A percentile compares a stretch with the other conserved stretches of the same genome.
phyloP scores from a whole-genome alignment of 2,329 filamentous ascomycete species.

The Aspergillus texensis region DNA sequence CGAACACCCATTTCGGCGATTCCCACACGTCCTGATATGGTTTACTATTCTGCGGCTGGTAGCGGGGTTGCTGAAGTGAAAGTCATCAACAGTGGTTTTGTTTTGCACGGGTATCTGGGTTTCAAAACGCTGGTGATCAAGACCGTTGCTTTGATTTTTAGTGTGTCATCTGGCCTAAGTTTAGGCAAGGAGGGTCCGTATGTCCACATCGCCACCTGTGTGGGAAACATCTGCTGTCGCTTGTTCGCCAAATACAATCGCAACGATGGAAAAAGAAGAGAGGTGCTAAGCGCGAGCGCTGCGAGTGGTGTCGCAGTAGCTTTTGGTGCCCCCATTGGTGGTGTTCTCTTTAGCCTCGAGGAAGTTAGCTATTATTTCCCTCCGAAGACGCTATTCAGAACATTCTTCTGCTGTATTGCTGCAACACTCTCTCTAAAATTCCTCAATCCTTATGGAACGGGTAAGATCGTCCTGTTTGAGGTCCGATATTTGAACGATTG shows the following conservation, averaged over 20 bases:
- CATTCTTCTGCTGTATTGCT: slow-evolving; percentile 95
- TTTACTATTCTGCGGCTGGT: slow-evolving; percentile 94
- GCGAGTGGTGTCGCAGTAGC: slow-evolving; percentile 92
- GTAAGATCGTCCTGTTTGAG: slow-evolving; percentile 96
- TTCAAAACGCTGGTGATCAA: slow-evolving; percentile 86
- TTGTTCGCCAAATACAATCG: slow-evolving; percentile 91
- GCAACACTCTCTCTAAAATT: slow-evolving; percentile 92
- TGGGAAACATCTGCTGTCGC: slow-evolving; percentile 93
- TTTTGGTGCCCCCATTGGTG: slow-evolving; percentile 87
- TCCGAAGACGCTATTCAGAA: slow-evolving; percentile 93
- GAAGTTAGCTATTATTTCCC: slow-evolving; percentile 97
- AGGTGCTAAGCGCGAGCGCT: slow-evolving; percentile 89
- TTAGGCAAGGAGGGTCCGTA: slow-evolving; percentile 94
- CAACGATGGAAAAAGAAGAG: slow-evolving; percentile 92
- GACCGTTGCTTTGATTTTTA: slow-evolving; percentile 77
- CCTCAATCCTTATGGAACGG: slow-evolving; percentile 90
- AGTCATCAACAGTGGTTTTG: slow-evolving; percentile 96
- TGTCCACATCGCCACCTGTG: slow-evolving; percentile 94
- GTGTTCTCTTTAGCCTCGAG: slow-evolving; percentile 89
- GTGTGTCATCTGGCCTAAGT: slow-evolving; percentile 88
- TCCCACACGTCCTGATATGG: slow-evolving; percentile 66
- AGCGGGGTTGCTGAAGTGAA: slow-evolving; percentile 97
- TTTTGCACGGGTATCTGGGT: slow-evolving; percentile 92
- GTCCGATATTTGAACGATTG: slow-evolving; percentile 89
- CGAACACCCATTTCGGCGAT: slow-evolving; percentile 36